phyloP scores from a whole-genome alignment of 345 rosid genomes.

The Brassica incana region DNA sequence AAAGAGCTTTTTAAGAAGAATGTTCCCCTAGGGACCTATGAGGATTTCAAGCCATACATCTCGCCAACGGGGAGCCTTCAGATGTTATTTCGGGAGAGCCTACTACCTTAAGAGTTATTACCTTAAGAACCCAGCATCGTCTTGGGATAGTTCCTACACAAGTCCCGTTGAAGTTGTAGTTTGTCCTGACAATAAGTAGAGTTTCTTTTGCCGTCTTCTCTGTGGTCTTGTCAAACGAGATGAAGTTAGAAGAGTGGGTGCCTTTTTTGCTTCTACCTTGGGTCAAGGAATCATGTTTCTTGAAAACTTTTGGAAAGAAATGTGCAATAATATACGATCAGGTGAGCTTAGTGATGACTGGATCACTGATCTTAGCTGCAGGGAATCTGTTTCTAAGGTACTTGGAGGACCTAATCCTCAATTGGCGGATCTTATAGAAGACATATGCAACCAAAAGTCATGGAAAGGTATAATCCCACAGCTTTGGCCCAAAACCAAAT shows the following conservation, averaged over 20 bases:
- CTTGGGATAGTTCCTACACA: constrained; percentile 41
- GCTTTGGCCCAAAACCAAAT: background rate
- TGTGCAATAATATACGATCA: constrained; percentile 54
- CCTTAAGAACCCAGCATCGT: constrained; percentile 43
- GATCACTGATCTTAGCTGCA: constrained; percentile 27
- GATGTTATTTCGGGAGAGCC: too few species aligned
- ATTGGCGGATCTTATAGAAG: constrained; percentile 47
- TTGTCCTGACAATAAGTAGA: constrained; percentile 63
- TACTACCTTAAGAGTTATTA: too few species aligned
- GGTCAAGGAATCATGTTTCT: constrained; percentile 57
- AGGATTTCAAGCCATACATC: too few species aligned
- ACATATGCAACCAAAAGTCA: constrained; percentile 42
- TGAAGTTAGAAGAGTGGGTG: constrained; percentile 46
- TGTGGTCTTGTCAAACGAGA: constrained; percentile 55
- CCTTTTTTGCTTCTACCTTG: constrained; percentile 54
- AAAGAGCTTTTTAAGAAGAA: too few species aligned
- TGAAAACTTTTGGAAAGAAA: constrained; percentile 56
- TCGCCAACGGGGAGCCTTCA: too few species aligned
- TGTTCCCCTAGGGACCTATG: too few species aligned
- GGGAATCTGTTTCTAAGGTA: constrained; percentile 36
- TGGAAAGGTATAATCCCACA: constrained; percentile 54
- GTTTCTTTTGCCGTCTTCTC: constrained; percentile 65
- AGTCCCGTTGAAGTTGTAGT: constrained; percentile 59
- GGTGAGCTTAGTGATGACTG: constrained; percentile 46
- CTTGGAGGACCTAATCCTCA: constrained; percentile 43